Evolutionary conservation across 75 land plant species (phyloP), one percentile per base, ranked within the genome.

Genomic region (Adiantum capillusveneris): DNA sequence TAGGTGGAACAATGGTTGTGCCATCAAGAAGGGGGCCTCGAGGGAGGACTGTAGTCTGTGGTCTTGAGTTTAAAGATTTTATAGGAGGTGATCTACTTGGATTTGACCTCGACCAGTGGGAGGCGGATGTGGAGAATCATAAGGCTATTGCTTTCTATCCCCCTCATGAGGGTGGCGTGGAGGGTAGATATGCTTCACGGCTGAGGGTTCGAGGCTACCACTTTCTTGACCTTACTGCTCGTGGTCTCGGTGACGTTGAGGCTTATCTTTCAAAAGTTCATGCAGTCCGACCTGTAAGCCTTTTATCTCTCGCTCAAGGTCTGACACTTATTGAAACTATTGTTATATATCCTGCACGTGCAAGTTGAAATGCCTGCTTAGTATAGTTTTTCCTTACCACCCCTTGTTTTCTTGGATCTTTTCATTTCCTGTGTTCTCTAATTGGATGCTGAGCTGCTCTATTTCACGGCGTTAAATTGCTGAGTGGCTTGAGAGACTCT

Each of bases 91-190:
- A 88, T 26, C 56, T 88, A 56, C 44, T 85, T 59, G 73, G 72
- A 46, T 75, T 80, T 56, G 94, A 88, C 59, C 45, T 85, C 36
- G 90, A 81, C 48, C 63, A 68, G 16, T 88, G 88, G 89, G 56
- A 71, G 7, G 71, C 67, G 25, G 94, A 88, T 73, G 83, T 88
- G 28, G 94, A 88, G 68, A 74, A 77, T 53, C 81, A 75, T 65
- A 80, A 83, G 64, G 77, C 90, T 0, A 29, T 88, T 25, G 89
- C 89, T 11, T 76, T 88, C 17, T 88, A 88, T 67, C 28, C 83
- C 0, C 94, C 94, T 11, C 81, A 80, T 39, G 90, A 88, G 57
- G 94, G 94, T 0, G 89, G 94, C n/a, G 80, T 82, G 44, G 89
- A 85, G 71, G 94, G 94, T 0, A 69, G 94, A 19, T 88, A 88